These are phyloP conservation scores for Ascodesmis nigricans DNA, from an alignment of 495 filamentous ascomycete genomes.

Conservation along the genomic window DNA sequence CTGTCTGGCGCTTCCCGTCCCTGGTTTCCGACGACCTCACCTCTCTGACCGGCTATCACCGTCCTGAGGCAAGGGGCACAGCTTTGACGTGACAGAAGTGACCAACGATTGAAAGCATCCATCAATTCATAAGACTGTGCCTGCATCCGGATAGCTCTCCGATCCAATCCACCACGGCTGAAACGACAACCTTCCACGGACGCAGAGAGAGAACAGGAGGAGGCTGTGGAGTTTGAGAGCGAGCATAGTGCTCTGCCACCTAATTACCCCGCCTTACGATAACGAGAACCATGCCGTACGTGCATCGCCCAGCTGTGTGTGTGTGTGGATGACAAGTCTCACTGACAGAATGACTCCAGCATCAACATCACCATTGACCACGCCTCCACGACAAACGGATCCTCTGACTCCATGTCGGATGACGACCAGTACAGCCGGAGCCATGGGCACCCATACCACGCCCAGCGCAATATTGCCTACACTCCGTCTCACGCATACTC, in stretches of 20 bases:
- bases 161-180: too few relatives aligned
- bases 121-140: too few relatives aligned
- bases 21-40: too few relatives aligned
- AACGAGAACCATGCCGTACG: neutral
- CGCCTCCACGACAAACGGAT: slow-evolving; percentile 21
- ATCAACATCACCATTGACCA: slow-evolving; percentile 23
- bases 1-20: too few relatives aligned
- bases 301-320: slow-evolving; percentile 3
- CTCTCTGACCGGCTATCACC: too few relatives aligned
- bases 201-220: slow-evolving; percentile 2
- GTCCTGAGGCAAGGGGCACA: too few relatives aligned
- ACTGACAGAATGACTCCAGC: slow-evolving; percentile 7
- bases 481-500: slow-evolving; percentile 1
- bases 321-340: too few relatives aligned
- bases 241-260: neutral
- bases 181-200: neutral
- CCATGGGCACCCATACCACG: neutral
- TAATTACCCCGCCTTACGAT: too few relatives aligned
- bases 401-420: slow-evolving; percentile 16
- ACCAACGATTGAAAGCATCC: too few relatives aligned
- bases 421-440: slow-evolving; percentile 7
- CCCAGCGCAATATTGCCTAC: slow-evolving; percentile 1
- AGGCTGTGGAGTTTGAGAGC: neutral
- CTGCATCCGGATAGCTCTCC: too few relatives aligned
- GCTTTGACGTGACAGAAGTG: too few relatives aligned